These are phyloP conservation scores for Cadophora gregata DNA, from an alignment of 2,329 filamentous ascomycete species.

Conservation along the genomic window DNA sequence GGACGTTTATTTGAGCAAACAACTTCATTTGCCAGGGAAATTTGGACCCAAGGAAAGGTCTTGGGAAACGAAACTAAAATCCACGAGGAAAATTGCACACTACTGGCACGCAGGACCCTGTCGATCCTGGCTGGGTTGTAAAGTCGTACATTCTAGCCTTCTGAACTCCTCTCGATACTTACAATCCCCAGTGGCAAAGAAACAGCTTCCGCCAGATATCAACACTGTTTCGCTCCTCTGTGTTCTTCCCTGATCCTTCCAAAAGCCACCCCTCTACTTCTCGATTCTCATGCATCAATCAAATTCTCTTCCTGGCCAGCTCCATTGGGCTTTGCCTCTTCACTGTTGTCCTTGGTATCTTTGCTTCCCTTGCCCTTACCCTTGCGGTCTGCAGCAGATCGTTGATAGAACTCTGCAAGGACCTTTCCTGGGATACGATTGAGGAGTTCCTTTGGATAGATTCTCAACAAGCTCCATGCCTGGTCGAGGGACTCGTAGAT, in stretches of 20 bases:
- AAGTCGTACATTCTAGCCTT: slow-evolving; percentile 37
- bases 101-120: background rate
- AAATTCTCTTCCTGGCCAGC: slow-evolving; percentile 61
- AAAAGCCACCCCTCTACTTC: slow-evolving; percentile 16
- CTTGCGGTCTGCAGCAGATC: slow-evolving; percentile 67
- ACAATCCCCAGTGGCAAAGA: slow-evolving; percentile 29
- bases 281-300: slow-evolving; percentile 58
- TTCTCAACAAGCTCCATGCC: slow-evolving; percentile 94
- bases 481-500: slow-evolving; percentile 95
- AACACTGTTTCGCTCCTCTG: slow-evolving; percentile 20
- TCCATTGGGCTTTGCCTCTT: slow-evolving; percentile 47
- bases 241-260: slow-evolving; percentile 19
- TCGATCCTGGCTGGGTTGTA: slow-evolving; percentile 20
- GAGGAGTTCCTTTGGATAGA: slow-evolving; percentile 97
- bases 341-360: slow-evolving; percentile 48
- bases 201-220: slow-evolving; percentile 28
- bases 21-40: background rate
- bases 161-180: slow-evolving; percentile 30
- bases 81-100: background rate
- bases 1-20: background rate
- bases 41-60: background rate
- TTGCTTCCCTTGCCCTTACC: slow-evolving; percentile 63
- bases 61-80: background rate
- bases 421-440: slow-evolving; percentile 91
- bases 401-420: slow-evolving; percentile 82